phyloP scores from a whole-genome alignment of 2,329 filamentous ascomycete species.

The Aspergillus glaucus region DNA sequence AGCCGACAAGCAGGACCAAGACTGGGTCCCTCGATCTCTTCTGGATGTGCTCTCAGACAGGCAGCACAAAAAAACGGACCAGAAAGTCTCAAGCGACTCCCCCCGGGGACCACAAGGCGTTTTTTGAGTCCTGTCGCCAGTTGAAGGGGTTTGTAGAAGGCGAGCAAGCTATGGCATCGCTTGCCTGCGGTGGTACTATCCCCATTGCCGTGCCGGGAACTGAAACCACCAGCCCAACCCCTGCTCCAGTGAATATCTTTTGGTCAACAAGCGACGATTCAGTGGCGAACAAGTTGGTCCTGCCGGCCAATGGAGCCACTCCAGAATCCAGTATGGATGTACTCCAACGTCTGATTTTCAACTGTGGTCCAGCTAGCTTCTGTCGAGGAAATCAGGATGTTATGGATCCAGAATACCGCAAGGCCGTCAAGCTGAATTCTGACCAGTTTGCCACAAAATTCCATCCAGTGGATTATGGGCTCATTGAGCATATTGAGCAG shows the following conservation, averaged over 20 bases:
- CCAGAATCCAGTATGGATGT: not conserved
- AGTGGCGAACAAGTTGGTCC: conserved; percentile 3
- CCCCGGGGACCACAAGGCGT: not conserved
- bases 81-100: too few relatives aligned
- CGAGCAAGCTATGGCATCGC: not conserved
- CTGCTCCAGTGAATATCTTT: conserved; percentile 3
- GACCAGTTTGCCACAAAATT: conserved; percentile 46
- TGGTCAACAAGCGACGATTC: conserved; percentile 1
- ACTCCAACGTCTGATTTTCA: conserved; percentile 19
- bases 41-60: too few relatives aligned
- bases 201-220: not conserved
- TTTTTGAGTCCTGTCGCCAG: not conserved
- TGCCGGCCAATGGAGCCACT: not conserved
- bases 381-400: conserved; percentile 43
- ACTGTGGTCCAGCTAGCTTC: conserved; percentile 45
- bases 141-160: not conserved
- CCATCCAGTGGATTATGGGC: conserved; percentile 46
- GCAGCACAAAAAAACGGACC: too few relatives aligned
- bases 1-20: too few relatives aligned
- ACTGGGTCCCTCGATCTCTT: too few relatives aligned
- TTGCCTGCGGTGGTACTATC: not conserved
- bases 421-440: conserved; percentile 48
- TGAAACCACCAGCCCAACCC: not conserved
- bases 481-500: conserved; percentile 48
- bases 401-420: conserved; percentile 48